These are phyloP conservation scores for Pleochaeta shiraiana DNA, from an alignment of 2,329 filamentous ascomycete species.

Conservation along the genomic window DNA sequence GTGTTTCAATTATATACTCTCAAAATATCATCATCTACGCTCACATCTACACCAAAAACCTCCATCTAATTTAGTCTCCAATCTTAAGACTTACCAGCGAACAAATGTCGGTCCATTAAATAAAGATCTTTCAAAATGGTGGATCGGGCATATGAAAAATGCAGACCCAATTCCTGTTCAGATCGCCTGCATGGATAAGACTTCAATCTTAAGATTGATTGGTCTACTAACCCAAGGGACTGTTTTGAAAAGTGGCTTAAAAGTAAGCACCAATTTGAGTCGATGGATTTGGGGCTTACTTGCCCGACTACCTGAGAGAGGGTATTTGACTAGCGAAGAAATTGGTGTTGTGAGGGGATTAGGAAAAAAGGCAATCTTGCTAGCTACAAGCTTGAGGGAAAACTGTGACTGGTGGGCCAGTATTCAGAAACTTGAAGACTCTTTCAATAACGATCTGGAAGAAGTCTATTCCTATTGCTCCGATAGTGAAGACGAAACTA, in stretches of 20 bases:
- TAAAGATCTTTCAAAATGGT: constrained; percentile 26
- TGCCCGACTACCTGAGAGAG: constrained; percentile 49
- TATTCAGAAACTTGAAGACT: constrained; percentile 26
- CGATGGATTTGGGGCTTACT: constrained; percentile 74
- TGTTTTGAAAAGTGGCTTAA: constrained; percentile 31
- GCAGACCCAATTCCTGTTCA: constrained; percentile 36
- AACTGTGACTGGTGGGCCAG: constrained; percentile 21
- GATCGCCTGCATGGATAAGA: constrained; percentile 41
- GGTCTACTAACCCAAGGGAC: constrained; percentile 40
- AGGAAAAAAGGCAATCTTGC: constrained; percentile 48
- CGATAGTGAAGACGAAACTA: constrained; percentile 8
- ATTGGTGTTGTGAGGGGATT: constrained; percentile 58
- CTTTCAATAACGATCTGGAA: constrained; percentile 19
- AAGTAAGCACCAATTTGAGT: constrained; percentile 43
- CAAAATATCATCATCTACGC: constrained; percentile 44
- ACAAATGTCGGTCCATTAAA: constrained; percentile 22
- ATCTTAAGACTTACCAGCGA: constrained; percentile 30
- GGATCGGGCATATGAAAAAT: constrained; percentile 29
- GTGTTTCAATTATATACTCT: constrained; percentile 44
- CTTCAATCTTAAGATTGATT: constrained; percentile 42
- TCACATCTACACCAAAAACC: constrained; percentile 33
- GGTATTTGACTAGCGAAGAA: constrained; percentile 53
- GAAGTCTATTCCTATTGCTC: constrained; percentile 4
- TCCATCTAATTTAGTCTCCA: constrained; percentile 28
- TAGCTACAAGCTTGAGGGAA: constrained; percentile 19